These are phyloP conservation scores for Prototheca wickerhamii DNA, from an alignment of 163 green algal genomes.

Conservation along the genomic window DNA sequence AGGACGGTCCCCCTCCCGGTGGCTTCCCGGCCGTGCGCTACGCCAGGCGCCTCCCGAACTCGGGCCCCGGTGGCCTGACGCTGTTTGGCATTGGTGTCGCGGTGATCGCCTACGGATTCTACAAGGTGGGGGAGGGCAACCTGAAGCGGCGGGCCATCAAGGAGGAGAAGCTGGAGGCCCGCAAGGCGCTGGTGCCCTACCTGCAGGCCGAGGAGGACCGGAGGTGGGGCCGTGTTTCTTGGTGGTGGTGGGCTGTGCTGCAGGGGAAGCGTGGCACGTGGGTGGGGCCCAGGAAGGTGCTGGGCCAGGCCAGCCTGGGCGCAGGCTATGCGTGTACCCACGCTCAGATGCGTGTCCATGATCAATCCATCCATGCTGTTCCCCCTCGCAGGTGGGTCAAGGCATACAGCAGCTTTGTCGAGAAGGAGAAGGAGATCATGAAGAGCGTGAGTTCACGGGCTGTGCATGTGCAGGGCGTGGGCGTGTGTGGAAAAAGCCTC, in stretches of 20 bases:
- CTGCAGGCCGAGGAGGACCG: constrained; percentile 66
- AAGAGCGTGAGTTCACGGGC: constrained; percentile 46
- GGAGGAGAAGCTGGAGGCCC: constrained; percentile 34
- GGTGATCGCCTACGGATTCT: constrained; percentile 73
- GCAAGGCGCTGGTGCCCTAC: constrained; percentile 42
- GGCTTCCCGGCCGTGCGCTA: constrained; percentile 92
- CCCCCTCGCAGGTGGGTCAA: constrained; percentile 12
- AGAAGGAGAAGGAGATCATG: constrained; percentile 64
- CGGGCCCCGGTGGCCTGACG: constrained; percentile 75
- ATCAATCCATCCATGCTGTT: neutral
- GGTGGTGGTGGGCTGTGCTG: neutral
- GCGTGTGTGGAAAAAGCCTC: neutral
- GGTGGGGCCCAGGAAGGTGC: too few relatives aligned
- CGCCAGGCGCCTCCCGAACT: constrained; percentile 79
- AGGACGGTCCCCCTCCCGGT: constrained; percentile 88
- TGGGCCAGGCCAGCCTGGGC: too few relatives aligned
- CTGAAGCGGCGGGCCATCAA: constrained; percentile 20
- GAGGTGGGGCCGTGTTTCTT: constrained; percentile 18
- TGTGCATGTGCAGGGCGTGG: neutral
- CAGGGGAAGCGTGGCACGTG: neutral
- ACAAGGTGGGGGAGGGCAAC: constrained; percentile 48
- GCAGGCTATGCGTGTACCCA: neutral
- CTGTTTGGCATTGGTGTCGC: constrained; percentile 58
- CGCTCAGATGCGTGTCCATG: neutral
- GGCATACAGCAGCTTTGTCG: constrained; percentile 16